Percentiles rank a stretch among this genome's conserved stretches.
Evolutionary conservation across 257 asterid genomes (phyloP).

Genomic region (Ajuga chamaepitys): DNA sequence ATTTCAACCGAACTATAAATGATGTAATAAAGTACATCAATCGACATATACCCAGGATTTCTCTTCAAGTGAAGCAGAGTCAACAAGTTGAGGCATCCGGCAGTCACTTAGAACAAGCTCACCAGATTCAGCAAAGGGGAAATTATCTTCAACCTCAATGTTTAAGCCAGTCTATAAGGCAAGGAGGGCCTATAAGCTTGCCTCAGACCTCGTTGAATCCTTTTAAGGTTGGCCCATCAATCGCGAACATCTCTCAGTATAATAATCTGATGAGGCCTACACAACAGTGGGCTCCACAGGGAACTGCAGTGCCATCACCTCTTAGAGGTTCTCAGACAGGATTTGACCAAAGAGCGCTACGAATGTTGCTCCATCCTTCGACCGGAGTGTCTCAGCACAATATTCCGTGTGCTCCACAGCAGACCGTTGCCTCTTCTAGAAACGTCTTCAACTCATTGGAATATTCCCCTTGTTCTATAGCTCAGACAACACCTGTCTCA

Average conservation of each 20-base stretch:
- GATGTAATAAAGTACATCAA: background rate
- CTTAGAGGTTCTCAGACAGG: conserved; percentile 12
- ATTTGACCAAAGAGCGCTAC: conserved; percentile 13
- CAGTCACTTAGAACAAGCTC: conserved; percentile 14
- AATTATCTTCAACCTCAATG: conserved; percentile 8
- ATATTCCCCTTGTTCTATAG: conserved; percentile 1
- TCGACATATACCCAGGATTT: background rate
- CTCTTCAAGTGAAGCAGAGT: background rate
- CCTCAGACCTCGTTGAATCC: conserved; percentile 11
- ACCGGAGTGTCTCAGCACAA: conserved; percentile 13
- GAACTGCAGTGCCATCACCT: conserved; percentile 2
- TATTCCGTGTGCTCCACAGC: conserved; percentile 11
- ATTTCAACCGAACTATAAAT: background rate
- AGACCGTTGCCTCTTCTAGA: conserved; percentile 3
- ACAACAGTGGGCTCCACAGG: conserved; percentile 18
- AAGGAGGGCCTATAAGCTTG: conserved; percentile 12
- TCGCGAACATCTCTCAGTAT: background rate
- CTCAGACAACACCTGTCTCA: conserved; percentile 1
- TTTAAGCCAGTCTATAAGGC: conserved; percentile 14
- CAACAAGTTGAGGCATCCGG: conserved; percentile 22
- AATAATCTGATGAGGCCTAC: conserved; percentile 13
- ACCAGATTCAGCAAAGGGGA: conserved; percentile 23
- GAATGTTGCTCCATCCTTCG: conserved; percentile 17
- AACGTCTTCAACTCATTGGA: conserved; percentile 21
- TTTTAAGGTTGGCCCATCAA: conserved; percentile 21